Evolutionary conservation across 208 protist species (phyloP).

Genomic region (Crithidia expoeki): DNA sequence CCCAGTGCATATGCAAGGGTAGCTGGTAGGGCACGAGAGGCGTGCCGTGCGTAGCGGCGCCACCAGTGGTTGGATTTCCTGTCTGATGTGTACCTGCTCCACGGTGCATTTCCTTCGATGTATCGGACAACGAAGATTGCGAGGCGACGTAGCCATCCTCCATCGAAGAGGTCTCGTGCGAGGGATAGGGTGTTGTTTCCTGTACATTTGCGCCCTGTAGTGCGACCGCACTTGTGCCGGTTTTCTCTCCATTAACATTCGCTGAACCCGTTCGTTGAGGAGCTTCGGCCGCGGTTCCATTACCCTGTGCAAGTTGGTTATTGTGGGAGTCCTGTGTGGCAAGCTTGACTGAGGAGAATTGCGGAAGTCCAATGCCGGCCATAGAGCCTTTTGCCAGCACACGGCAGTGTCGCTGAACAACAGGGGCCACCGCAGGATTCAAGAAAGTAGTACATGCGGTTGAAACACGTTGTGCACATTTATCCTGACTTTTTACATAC

Average conservation of each 20-base stretch:
- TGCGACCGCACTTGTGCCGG: background rate
- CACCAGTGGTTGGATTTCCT: background rate
- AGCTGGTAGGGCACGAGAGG: constrained; percentile 18
- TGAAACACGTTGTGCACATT: too few relatives aligned
- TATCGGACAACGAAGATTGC: constrained; percentile 9
- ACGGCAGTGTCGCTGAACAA: constrained; percentile 14
- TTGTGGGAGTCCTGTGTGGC: too few relatives aligned
- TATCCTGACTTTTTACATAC: too few relatives aligned
- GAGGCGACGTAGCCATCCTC: constrained; percentile 9
- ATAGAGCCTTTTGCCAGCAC: constrained; percentile 21
- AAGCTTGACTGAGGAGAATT: background rate
- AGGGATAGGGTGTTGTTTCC: background rate
- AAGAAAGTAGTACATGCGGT: too few relatives aligned
- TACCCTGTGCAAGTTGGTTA: too few relatives aligned
- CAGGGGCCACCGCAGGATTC: background rate
- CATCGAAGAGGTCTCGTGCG: background rate
- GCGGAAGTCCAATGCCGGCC: constrained; percentile 19
- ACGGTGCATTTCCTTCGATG: background rate
- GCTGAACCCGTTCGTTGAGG: too few relatives aligned
- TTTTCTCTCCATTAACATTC: too few relatives aligned
- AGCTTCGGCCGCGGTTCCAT: too few relatives aligned
- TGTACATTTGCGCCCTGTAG: background rate
- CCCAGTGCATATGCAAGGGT: constrained; percentile 22
- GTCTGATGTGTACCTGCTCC: background rate
- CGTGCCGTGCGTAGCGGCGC: background rate